Conservation (phyloP, 208 protist species). For the Naegleria gruberi region DNA sequence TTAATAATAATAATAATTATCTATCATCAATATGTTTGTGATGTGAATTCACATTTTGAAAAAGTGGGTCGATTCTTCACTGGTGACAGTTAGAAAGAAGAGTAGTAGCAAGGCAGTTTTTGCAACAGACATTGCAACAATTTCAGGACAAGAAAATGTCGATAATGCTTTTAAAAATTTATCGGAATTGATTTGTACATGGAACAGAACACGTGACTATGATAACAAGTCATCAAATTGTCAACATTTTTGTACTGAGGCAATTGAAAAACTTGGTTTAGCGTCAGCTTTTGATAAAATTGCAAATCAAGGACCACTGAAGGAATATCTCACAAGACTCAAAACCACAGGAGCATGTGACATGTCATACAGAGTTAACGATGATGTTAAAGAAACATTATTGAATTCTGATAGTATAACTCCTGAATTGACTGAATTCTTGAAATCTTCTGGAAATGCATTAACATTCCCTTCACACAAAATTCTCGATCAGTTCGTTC, state of each 20-base stretch:
- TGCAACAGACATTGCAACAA: neutral
- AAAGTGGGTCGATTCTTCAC: neutral
- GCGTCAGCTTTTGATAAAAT: neutral
- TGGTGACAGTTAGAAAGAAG: neutral
- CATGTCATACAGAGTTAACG: neutral
- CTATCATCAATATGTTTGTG: too few species aligned
- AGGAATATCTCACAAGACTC: neutral
- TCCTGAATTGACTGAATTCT: neutral
- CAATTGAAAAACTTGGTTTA: neutral
- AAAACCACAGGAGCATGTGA: neutral
- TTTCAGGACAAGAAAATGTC: neutral
- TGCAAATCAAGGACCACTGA: neutral
- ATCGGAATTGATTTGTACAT: neutral
- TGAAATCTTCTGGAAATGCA: neutral
- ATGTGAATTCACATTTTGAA: too few species aligned
- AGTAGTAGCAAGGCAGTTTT: neutral
- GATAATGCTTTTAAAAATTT: neutral
- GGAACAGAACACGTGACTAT: neutral
- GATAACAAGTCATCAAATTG: neutral
- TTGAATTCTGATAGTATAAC: neutral
- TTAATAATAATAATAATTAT: too few species aligned
- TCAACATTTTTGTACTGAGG: neutral
- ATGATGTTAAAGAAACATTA: neutral
- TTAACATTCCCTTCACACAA: constrained; percentile 2
- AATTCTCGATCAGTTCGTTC: constrained; percentile 4